Evolutionary conservation across 228 moss, liverwort and hornwort genomes (phyloP).

Genomic region (Sphagnum magellanicum): DNA sequence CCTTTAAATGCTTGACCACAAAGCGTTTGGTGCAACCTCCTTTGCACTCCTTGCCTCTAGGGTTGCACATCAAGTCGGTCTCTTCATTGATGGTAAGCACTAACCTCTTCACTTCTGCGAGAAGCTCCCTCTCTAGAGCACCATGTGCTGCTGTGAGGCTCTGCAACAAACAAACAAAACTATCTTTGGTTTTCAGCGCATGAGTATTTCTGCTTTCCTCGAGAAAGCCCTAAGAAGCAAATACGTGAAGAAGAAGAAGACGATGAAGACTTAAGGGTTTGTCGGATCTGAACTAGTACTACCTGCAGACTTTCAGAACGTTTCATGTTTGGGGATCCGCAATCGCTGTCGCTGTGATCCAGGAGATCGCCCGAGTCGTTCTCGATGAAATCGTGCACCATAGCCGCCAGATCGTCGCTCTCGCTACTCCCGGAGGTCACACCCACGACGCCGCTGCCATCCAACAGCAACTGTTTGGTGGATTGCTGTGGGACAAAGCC

Average conservation of each 20-base stretch:
- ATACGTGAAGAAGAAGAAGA: too few species aligned
- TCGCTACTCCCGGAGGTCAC: constrained; percentile 21
- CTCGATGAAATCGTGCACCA: constrained; percentile 65
- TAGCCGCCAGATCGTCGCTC: constrained; percentile 60
- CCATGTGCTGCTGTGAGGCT: constrained; percentile 56
- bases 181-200: too few species aligned
- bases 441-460: too few species aligned
- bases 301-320: constrained; percentile 55
- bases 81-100: constrained; percentile 54
- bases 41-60: constrained; percentile 52
- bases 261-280: too few species aligned
- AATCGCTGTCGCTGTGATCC: constrained; percentile 52
- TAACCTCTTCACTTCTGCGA: constrained; percentile 41
- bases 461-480: too few species aligned
- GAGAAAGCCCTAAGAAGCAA: too few species aligned
- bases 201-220: too few species aligned
- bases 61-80: constrained; percentile 44
- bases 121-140: constrained; percentile 51
- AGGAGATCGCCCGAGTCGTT: constrained; percentile 32
- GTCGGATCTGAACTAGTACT: not conserved
- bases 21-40: constrained; percentile 67
- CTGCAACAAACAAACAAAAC: constrained; percentile 15
- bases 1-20: constrained; percentile 43
- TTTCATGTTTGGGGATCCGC: constrained; percentile 28
- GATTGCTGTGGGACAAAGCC: too few species aligned